These are phyloP conservation scores for Diospyros lotus DNA, from an alignment of 148 eudicot genomes.

Conservation along the genomic window DNA sequence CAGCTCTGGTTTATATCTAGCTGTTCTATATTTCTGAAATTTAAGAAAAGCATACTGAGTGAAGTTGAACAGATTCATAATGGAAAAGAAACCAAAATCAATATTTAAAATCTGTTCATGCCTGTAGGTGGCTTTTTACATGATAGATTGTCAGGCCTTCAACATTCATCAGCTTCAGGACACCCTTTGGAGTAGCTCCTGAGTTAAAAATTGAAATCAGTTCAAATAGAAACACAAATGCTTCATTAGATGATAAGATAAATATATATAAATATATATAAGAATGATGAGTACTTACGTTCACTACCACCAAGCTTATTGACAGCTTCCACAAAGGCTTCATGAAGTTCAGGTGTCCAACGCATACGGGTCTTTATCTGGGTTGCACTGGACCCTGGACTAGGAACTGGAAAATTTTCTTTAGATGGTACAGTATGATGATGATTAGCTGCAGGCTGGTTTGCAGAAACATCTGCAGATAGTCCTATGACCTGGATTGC, in stretches of 20 bases:
- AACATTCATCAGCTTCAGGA: slow-evolving; percentile 68
- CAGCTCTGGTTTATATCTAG: slow-evolving; percentile 78
- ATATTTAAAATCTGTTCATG: slow-evolving; percentile 18
- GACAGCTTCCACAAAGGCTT: slow-evolving; percentile 78
- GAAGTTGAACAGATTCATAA: neutral
- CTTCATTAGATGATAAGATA: neutral
- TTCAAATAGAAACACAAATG: neutral
- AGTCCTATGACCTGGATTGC: slow-evolving; percentile 35
- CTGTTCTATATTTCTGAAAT: slow-evolving; percentile 83
- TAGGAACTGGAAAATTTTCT: slow-evolving; percentile 30
- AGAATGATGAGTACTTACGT: slow-evolving; percentile 27
- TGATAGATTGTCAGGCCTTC: slow-evolving; percentile 75
- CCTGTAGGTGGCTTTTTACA: slow-evolving; percentile 89
- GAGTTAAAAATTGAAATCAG: slow-evolving; percentile 13
- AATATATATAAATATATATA: neutral
- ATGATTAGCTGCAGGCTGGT: slow-evolving; percentile 26
- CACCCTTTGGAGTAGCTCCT: slow-evolving; percentile 87
- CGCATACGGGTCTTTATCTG: slow-evolving; percentile 70
- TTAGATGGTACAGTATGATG: slow-evolving; percentile 34
- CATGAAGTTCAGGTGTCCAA: slow-evolving; percentile 91
- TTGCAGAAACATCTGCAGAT: slow-evolving; percentile 31
- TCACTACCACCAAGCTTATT: slow-evolving; percentile 83
- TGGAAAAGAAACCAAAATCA: neutral
- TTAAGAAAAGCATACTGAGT: slow-evolving; percentile 7
- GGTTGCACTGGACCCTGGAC: slow-evolving; percentile 31